These are phyloP conservation scores for Corylus americana DNA, from an alignment of 306 rosid species.

Conservation along the genomic window DNA sequence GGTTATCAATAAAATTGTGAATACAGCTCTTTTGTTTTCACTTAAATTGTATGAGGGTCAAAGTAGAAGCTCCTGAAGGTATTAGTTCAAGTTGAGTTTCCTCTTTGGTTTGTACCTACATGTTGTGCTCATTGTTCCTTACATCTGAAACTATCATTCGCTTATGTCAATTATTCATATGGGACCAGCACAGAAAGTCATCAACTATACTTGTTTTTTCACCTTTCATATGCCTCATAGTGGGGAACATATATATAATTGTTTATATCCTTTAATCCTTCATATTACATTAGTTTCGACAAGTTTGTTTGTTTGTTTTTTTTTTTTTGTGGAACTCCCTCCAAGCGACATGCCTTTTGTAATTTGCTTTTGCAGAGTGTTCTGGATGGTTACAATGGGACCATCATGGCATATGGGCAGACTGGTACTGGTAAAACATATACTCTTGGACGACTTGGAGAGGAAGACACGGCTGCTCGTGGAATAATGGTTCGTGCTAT, in stretches of 20 bases:
- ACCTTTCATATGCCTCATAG: constrained; percentile 9
- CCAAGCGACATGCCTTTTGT: constrained; percentile 29
- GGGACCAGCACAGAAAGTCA: background rate
- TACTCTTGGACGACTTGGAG: constrained; percentile 95
- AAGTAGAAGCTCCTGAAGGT: background rate
- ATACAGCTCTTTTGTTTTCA: background rate
- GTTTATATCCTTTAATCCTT: background rate
- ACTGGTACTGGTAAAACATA: constrained; percentile 99
- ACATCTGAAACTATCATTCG: background rate
- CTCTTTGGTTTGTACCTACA: background rate
- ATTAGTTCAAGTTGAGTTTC: background rate
- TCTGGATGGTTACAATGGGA: constrained; percentile 95
- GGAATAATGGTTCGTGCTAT: constrained; percentile 99
- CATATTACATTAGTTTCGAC: constrained; percentile 3
- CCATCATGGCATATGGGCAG: constrained; percentile 98
- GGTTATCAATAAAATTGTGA: background rate
- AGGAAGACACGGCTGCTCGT: constrained; percentile 97
- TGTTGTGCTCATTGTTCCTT: background rate
- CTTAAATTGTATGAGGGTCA: background rate
- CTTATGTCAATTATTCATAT: background rate
- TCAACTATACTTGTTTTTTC: background rate
- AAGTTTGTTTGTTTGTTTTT: background rate
- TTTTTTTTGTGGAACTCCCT: constrained; percentile 31
- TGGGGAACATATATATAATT: constrained; percentile 3
- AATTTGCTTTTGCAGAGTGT: constrained; percentile 69